phyloP scores from a whole-genome alignment of 2,329 filamentous ascomycete genomes.

The Drechslerella dactyloides region DNA sequence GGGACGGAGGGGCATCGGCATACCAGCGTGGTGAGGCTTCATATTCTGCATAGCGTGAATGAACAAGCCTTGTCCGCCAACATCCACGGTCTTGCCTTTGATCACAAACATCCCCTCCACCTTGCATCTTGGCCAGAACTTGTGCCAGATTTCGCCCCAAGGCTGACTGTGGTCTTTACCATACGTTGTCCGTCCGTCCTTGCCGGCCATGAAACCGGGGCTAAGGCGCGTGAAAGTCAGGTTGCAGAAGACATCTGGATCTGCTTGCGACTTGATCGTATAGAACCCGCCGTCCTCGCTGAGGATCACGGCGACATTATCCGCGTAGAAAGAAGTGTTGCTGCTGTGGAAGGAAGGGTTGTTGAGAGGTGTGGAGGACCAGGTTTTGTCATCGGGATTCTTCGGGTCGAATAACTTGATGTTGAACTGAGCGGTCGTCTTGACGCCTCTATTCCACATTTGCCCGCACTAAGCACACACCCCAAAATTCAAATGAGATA shows the following conservation, averaged over 20 bases:
- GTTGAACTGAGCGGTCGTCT: slow-evolving; percentile 91
- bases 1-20: slow-evolving; percentile 50
- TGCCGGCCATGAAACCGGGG: slow-evolving; percentile 83
- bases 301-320: slow-evolving; percentile 82
- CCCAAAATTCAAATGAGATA: background rate
- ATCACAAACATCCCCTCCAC: slow-evolving; percentile 75
- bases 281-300: slow-evolving; percentile 83
- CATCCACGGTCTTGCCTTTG: slow-evolving; percentile 78
- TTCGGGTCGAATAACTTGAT: slow-evolving; percentile 81
- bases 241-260: slow-evolving; percentile 81
- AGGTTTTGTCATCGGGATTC: slow-evolving; percentile 72
- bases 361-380: slow-evolving; percentile 79
- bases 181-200: slow-evolving; percentile 81
- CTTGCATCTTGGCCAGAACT: slow-evolving; percentile 88
- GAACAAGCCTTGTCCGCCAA: slow-evolving; percentile 80
- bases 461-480: background rate
- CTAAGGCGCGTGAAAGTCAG: slow-evolving; percentile 76
- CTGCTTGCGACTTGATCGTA: slow-evolving; percentile 87
- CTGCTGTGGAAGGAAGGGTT: slow-evolving; percentile 85
- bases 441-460: slow-evolving; percentile 71
- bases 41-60: slow-evolving; percentile 91
- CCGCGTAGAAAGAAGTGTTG: slow-evolving; percentile 81
- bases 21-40: slow-evolving; percentile 95
- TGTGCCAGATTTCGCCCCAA: slow-evolving; percentile 91
- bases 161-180: slow-evolving; percentile 84